Evolutionary conservation across 306 rosid species (phyloP).

Genomic region (Oemleria cerasiformis): DNA sequence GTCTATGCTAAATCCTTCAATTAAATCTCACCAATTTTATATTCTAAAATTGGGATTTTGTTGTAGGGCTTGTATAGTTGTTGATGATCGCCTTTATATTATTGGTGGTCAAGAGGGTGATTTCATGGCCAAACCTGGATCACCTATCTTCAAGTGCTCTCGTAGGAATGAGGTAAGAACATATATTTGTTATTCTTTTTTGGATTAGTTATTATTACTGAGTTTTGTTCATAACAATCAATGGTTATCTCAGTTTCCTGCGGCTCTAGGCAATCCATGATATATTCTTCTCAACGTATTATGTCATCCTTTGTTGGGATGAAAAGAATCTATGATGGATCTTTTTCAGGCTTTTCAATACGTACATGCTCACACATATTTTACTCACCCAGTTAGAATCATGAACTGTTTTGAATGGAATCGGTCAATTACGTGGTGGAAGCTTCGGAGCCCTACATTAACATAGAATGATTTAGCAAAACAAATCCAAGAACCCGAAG

Average conservation of each 20-base stretch:
- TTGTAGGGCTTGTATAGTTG: conserved; percentile 71
- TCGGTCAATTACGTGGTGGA: neutral
- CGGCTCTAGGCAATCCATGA: neutral
- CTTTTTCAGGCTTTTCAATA: neutral
- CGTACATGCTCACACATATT: neutral
- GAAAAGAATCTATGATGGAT: neutral
- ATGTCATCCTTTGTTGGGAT: neutral
- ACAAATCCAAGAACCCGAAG: neutral
- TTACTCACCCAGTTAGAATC: conserved; percentile 1
- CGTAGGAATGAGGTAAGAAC: conserved; percentile 77
- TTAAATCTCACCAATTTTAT: neutral
- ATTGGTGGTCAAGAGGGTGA: conserved; percentile 99
- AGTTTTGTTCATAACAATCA: neutral
- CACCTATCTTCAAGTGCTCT: conserved; percentile 94
- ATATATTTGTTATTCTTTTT: conserved; percentile 4
- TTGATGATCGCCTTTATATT: conserved; percentile 56
- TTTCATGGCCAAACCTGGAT: conserved; percentile 93
- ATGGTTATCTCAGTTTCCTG: neutral
- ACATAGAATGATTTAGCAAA: neutral
- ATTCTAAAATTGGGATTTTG: conserved; percentile 12
- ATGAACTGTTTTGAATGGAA: neutral
- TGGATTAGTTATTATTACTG: conserved; percentile 9
- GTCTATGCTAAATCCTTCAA: neutral
- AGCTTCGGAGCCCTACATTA: conserved; percentile 1
- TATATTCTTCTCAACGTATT: neutral